Evolutionary conservation across 2,329 filamentous ascomycete species (phyloP).

Genomic region (Aspergillus amoenus): DNA sequence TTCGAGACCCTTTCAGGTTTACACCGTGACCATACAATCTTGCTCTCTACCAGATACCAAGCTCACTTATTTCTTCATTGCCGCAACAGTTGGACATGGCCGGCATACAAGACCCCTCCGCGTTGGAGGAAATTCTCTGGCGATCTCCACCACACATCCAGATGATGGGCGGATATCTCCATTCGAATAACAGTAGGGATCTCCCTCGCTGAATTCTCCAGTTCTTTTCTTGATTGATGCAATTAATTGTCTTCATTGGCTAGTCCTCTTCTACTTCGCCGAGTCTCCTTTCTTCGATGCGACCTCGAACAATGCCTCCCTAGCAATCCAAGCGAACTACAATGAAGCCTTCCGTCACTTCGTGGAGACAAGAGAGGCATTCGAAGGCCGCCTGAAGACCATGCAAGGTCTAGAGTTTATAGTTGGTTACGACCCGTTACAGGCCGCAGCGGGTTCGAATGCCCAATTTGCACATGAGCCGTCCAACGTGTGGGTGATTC

Average conservation of each 20-base stretch:
- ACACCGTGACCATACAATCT: too few species aligned
- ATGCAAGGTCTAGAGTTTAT: slow-evolving; percentile 61
- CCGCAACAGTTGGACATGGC: slow-evolving; percentile 27
- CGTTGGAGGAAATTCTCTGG: slow-evolving; percentile 47
- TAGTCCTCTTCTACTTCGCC: slow-evolving; percentile 62
- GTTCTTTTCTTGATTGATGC: not conserved
- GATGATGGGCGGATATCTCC: slow-evolving; percentile 47
- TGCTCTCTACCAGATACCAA: too few species aligned
- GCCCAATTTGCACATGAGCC: slow-evolving; percentile 45
- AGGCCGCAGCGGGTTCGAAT: slow-evolving; percentile 43
- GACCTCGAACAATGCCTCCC: slow-evolving; percentile 60
- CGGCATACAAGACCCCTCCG: slow-evolving; percentile 32
- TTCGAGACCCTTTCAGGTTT: not conserved
- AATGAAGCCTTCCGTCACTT: slow-evolving; percentile 51
- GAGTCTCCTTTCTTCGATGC: slow-evolving; percentile 64
- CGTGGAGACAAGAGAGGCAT: slow-evolving; percentile 55
- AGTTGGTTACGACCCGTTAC: slow-evolving; percentile 57
- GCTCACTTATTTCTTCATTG: not conserved
- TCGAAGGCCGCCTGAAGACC: slow-evolving; percentile 55
- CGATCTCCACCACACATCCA: slow-evolving; percentile 46
- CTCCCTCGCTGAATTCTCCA: not conserved
- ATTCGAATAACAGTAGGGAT: slow-evolving; percentile 45
- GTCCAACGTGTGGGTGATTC: slow-evolving; percentile 59
- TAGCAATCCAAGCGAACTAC: slow-evolving; percentile 52
- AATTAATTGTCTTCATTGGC: not conserved